These are phyloP conservation scores for Chlorella ohadii DNA, from an alignment of 139 green algal genomes.

Conservation along the genomic window DNA sequence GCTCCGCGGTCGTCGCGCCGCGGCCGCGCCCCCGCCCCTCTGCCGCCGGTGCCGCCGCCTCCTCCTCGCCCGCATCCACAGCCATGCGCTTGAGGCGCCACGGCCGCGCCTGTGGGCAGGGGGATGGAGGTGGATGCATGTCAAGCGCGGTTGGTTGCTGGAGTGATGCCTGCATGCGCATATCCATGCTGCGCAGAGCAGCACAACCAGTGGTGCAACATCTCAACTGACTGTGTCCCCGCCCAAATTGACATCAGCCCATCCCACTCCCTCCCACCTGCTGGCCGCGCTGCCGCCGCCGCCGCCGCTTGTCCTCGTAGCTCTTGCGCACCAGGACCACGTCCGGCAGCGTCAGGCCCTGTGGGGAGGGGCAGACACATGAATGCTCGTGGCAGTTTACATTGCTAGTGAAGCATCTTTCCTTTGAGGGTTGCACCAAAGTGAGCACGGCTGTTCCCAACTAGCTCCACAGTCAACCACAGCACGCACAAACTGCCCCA, in stretches of 20 bases:
- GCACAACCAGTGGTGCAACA: too few species aligned
- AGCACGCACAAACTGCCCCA: too few species aligned
- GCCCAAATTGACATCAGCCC: conserved; percentile 70
- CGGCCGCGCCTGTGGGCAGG: conserved; percentile 34
- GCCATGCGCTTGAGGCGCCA: conserved; percentile 87
- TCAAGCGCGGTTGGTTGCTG: too few species aligned
- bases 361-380: too few species aligned
- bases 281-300: conserved; percentile 55
- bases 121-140: too few species aligned
- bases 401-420: too few species aligned
- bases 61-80: conserved; percentile 64
- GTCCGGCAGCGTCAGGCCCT: conserved; percentile 81
- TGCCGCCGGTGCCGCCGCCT: neutral
- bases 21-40: conserved; percentile 10
- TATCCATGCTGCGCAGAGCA: too few species aligned
- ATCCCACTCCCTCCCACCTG: conserved; percentile 76
- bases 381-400: too few species aligned
- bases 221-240: neutral
- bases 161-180: too few species aligned
- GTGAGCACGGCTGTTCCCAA: too few species aligned
- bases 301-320: conserved; percentile 88
- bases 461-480: too few species aligned
- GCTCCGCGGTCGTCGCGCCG: conserved; percentile 38
- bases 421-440: too few species aligned
- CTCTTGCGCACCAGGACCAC: conserved; percentile 93